Percentiles rank a stretch among this genome's conserved stretches.
Evolutionary conservation across 1,284 basidiomycete species (phyloP).

Genomic region (Austroboletus sp.): DNA sequence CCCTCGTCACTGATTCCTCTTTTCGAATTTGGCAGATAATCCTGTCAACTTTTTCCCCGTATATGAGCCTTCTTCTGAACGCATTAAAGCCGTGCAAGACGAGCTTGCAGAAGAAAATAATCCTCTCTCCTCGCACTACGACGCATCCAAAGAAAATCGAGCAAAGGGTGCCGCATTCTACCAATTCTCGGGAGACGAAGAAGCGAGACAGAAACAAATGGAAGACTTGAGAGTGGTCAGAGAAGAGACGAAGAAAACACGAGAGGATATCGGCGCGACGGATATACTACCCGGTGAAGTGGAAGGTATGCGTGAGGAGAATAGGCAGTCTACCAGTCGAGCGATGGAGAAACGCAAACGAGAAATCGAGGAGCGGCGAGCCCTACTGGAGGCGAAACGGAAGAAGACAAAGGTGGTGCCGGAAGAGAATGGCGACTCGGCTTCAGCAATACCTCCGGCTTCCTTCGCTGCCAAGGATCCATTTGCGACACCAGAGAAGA

Average conservation of each 20-base stretch:
- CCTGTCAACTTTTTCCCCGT: constrained; percentile 76
- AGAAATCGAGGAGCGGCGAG: constrained; percentile 71
- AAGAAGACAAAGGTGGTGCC: constrained; percentile 45
- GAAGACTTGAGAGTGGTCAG: constrained; percentile 62
- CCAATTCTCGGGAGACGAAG: constrained; percentile 79
- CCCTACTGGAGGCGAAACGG: constrained; percentile 73
- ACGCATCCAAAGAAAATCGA: constrained; percentile 74
- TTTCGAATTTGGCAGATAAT: constrained; percentile 49
- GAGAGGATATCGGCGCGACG: constrained; percentile 54
- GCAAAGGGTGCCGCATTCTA: constrained; percentile 87
- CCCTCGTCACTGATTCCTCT: not conserved
- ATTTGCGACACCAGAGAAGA: constrained; percentile 46
- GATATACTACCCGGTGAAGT: constrained; percentile 57
- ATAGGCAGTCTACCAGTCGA: constrained; percentile 40
- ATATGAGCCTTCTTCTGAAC: constrained; percentile 77
- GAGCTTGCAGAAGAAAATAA: constrained; percentile 67
- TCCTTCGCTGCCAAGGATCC: constrained; percentile 35
- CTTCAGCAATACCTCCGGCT: constrained; percentile 1
- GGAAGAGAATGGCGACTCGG: constrained; percentile 9
- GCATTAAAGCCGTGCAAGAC: constrained; percentile 69
- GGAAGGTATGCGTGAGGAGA: constrained; percentile 54
- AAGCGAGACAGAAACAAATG: constrained; percentile 69
- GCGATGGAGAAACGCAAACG: constrained; percentile 74
- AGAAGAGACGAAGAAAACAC: constrained; percentile 63
- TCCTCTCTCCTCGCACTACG: constrained; percentile 74